Evolutionary conservation across 2,329 filamentous ascomycete species (phyloP).

Genomic region (Ceratocystis harringtonii): DNA sequence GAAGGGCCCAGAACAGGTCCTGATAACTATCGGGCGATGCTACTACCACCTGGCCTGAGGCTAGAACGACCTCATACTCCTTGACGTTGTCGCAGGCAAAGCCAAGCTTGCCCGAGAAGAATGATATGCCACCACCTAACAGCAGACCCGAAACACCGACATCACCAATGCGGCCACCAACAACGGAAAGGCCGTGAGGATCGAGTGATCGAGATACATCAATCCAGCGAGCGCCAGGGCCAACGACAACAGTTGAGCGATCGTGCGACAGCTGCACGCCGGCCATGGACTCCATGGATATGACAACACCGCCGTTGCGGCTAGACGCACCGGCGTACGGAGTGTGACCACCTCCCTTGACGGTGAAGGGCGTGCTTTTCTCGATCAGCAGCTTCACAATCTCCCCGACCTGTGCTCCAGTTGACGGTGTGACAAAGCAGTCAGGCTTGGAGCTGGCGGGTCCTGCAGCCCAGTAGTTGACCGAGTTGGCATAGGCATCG

Average conservation of each 20-base stretch:
- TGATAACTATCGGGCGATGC: constrained; percentile 28
- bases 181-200: constrained; percentile 26
- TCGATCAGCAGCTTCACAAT: constrained; percentile 6
- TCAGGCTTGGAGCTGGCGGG: constrained; percentile 1
- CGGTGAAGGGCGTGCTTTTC: constrained; percentile 26
- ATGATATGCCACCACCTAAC: constrained; percentile 20
- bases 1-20: constrained; percentile 43
- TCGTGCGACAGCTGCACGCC: constrained; percentile 18
- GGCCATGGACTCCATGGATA: constrained; percentile 18
- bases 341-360: constrained; percentile 25
- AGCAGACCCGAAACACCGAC: constrained; percentile 23
- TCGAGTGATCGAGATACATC: constrained; percentile 20
- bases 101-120: constrained; percentile 25
- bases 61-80: constrained; percentile 32
- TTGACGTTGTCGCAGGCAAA: constrained; percentile 31
- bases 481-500: neutral
- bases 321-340: constrained; percentile 21
- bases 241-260: constrained; percentile 27
- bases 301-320: constrained; percentile 21
- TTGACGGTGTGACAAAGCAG: constrained; percentile 1
- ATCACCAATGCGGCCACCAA: constrained; percentile 29
- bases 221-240: constrained; percentile 32
- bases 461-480: constrained; percentile 5
- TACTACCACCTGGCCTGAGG: constrained; percentile 28
- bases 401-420: neutral